A percentile compares a stretch with the other conserved stretches of the same genome.
Evolutionary conservation across 345 rosid genomes (phyloP).

Genomic region (Hibiscus syriacus): DNA sequence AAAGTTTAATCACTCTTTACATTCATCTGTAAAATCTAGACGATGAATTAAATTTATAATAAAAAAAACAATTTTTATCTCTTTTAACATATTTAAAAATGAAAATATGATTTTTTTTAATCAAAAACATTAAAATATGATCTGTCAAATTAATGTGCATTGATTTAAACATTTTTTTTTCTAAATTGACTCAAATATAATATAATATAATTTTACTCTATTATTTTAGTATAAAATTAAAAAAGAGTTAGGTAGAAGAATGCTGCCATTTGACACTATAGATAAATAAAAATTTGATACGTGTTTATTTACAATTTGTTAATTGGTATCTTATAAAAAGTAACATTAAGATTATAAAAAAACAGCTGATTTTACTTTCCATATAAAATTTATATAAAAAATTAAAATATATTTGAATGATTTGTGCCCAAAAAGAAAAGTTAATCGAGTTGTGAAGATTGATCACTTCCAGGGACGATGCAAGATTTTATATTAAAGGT

Average conservation of each 20-base stretch:
- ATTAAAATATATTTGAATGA: neutral
- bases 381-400: neutral
- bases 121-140: no score
- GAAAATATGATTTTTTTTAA: no score
- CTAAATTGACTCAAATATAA: neutral
- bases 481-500: no score
- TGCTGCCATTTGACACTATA: neutral
- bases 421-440: neutral
- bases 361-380: no score
- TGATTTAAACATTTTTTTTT: neutral
- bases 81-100: no score
- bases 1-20: no score
- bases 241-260: neutral
- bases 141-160: neutral
- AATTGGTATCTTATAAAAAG: neutral
- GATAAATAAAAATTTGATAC: no score
- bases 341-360: neutral
- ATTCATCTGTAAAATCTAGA: no score
- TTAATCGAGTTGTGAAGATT: no score
- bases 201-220: neutral
- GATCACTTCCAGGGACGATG: no score
- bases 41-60: no score
- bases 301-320: neutral
- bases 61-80: no score
- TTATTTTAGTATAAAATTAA: neutral